Base-by-base conservation (phyloP, 352 stramenopile species). In the Nothophytophthora sp. region DNA sequence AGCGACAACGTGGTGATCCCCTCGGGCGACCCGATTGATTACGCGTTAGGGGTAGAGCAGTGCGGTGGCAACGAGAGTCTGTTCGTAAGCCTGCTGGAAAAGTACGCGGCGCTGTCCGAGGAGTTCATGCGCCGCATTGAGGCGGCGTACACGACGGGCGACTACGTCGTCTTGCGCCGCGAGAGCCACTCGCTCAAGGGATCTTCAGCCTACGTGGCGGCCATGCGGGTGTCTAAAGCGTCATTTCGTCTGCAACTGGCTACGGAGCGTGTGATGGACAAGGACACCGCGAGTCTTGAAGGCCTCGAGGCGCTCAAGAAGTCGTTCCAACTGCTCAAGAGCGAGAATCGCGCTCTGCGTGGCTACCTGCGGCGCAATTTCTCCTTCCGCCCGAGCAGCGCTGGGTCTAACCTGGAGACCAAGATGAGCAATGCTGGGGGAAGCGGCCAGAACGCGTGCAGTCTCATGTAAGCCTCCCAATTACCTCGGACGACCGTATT, bases 171-270 rank as follows among this genome's bases (percentile, higher is more conserved):
- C 5, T 50, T 88, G 22, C 64, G 73, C 1, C 68, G 73, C 2
- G 73, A 85, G 38, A 76, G 68, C 47, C 76, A 88, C 50, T 88
- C 76, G 16, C 49, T 88, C 24, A 88, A 88, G 42, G 76, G 76
- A 5, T 84, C 71, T 10, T 85, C 76, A 0, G 76, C 76, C n/a
- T 88, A 88, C 41, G 76, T 85, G 8, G 76, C 76, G 0, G 76
- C 76, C 3, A 79, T 83, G 69, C 70, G 76, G 10, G 69, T 88
- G 16, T 83, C 70, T 9, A 88, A 88, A 41, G 68, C 72, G 4
- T 70, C 76, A 4, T 85, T 83, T 60, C 70, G 76, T 9, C 53
- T 88, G 3, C 73, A 88, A 54, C 52, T 88, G 1, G 73, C 70
- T 0, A 81, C 64, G 22, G 73, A 81, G 44, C 64, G 76, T 16